These are phyloP conservation scores for Xylariales sp. DNA, from an alignment of 2,329 filamentous ascomycete genomes.

Conservation along the genomic window DNA sequence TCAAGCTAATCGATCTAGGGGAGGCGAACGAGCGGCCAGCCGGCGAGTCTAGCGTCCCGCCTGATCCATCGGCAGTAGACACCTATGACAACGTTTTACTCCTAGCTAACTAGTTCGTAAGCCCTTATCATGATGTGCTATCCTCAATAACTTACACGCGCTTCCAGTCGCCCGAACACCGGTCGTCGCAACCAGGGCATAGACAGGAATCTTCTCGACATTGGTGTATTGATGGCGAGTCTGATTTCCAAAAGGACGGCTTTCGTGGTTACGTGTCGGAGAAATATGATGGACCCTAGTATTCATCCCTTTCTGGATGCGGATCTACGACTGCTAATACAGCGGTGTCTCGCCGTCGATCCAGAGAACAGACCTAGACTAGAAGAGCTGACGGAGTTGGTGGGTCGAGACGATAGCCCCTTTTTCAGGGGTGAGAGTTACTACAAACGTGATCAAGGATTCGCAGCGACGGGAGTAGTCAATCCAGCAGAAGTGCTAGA, in stretches of 20 bases:
- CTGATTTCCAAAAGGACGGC: background rate
- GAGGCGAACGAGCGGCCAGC: conserved; percentile 4
- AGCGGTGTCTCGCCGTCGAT: conserved; percentile 11
- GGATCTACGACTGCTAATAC: conserved; percentile 11
- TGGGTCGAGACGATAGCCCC: background rate
- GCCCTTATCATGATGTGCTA: background rate
- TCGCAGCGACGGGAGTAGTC: background rate
- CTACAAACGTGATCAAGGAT: background rate
- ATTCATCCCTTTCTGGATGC: conserved; percentile 10
- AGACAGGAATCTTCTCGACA: background rate
- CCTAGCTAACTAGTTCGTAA: conserved; percentile 6
- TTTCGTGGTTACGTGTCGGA: background rate
- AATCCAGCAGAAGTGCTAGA: background rate
- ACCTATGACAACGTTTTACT: conserved; percentile 5
- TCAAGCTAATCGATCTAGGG: conserved; percentile 6
- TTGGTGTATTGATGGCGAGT: background rate
- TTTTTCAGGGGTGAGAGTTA: background rate
- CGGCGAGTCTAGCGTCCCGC: background rate
- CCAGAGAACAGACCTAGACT: conserved; percentile 16
- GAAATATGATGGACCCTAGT: background rate
- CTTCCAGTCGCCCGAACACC: background rate
- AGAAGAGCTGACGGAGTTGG: conserved; percentile 9
- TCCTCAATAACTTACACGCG: background rate
- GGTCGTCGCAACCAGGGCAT: background rate
- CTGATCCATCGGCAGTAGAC: conserved; percentile 1